Percentiles rank a stretch among this genome's conserved stretches.
Conservation (phyloP, 495 filamentous ascomycete genomes). For the Hypoxylon subgilvum region DNA sequence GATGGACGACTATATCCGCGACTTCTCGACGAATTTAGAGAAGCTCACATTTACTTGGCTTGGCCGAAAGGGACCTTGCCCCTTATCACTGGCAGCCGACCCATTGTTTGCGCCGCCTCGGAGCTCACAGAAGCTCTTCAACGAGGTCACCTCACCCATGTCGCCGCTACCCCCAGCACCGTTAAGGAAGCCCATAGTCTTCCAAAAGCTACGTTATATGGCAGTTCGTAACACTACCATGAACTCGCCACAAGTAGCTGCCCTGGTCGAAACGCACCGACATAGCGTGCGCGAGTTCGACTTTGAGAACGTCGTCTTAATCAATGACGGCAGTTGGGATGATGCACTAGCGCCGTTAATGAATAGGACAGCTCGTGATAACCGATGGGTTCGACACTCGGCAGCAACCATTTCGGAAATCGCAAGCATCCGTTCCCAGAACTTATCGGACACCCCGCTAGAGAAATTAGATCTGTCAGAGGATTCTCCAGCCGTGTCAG, state of each 20-base stretch:
- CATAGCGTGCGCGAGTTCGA: slow-evolving; percentile 70
- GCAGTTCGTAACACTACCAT: slow-evolving; percentile 70
- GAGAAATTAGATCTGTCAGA: slow-evolving; percentile 29
- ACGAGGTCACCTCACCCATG: slow-evolving; percentile 61
- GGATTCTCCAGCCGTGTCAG: slow-evolving; percentile 51
- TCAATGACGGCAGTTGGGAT: slow-evolving; percentile 71
- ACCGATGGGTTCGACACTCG: slow-evolving; percentile 52
- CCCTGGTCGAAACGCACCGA: slow-evolving; percentile 66
- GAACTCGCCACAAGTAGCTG: slow-evolving; percentile 68
- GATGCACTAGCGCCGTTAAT: slow-evolving; percentile 73
- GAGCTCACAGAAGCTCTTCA: slow-evolving; percentile 56
- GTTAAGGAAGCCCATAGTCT: slow-evolving; percentile 55
- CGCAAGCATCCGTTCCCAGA: slow-evolving; percentile 23
- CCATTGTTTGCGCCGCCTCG: slow-evolving; percentile 62
- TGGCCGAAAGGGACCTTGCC: slow-evolving; percentile 69
- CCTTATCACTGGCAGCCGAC: slow-evolving; percentile 68
- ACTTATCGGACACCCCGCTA: background rate
- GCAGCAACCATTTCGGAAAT: slow-evolving; percentile 38
- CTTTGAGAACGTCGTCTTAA: slow-evolving; percentile 70
- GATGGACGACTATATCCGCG: slow-evolving; percentile 72
- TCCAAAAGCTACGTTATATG: slow-evolving; percentile 65
- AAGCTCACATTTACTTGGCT: slow-evolving; percentile 74
- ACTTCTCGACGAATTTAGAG: slow-evolving; percentile 65
- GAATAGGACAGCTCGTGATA: slow-evolving; percentile 36
- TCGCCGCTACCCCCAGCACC: slow-evolving; percentile 55